Conservation (phyloP, 2,329 filamentous ascomycete species). For the Simplicillium aogashimaense region DNA sequence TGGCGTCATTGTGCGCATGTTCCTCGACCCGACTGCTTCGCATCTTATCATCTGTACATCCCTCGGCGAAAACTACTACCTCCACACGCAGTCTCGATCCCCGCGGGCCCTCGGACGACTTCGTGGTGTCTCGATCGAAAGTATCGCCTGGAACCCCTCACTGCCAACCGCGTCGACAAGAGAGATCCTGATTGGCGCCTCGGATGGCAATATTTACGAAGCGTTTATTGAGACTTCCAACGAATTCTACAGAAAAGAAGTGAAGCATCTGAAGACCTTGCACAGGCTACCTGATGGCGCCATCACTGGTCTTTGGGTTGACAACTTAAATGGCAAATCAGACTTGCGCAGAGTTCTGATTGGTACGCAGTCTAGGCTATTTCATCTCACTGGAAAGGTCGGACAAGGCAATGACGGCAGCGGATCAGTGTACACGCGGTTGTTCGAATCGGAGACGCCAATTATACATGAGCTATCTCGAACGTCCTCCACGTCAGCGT, state of each 20-base stretch:
- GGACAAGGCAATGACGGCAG: slow-evolving; percentile 70
- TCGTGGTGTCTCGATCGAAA: slow-evolving; percentile 80
- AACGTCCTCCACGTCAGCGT: slow-evolving; percentile 43
- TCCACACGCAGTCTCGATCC: slow-evolving; percentile 87
- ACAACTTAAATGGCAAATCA: slow-evolving; percentile 55
- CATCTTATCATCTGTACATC: slow-evolving; percentile 89
- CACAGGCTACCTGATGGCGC: slow-evolving; percentile 76
- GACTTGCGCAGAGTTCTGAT: slow-evolving; percentile 73
- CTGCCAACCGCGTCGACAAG: slow-evolving; percentile 87
- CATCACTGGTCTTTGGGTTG: slow-evolving; percentile 78
- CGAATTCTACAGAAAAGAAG: slow-evolving; percentile 91
- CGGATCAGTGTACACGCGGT: slow-evolving; percentile 72
- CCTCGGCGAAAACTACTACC: slow-evolving; percentile 92
- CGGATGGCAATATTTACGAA: slow-evolving; percentile 94
- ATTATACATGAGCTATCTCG: slow-evolving; percentile 62
- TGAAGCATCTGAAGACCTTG: slow-evolving; percentile 79
- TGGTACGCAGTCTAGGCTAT: slow-evolving; percentile 65
- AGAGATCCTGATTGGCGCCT: slow-evolving; percentile 83
- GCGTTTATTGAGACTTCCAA: slow-evolving; percentile 88
- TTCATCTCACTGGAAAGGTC: slow-evolving; percentile 73
- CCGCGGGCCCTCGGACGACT: slow-evolving; percentile 73
- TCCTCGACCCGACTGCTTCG: slow-evolving; percentile 92
- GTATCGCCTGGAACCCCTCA: slow-evolving; percentile 89
- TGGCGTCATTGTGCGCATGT: slow-evolving; percentile 89
- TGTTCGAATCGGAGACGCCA: slow-evolving; percentile 83